These are phyloP conservation scores for Pleomassaria siparia DNA, from an alignment of 2,329 filamentous ascomycete genomes.

Conservation along the genomic window DNA sequence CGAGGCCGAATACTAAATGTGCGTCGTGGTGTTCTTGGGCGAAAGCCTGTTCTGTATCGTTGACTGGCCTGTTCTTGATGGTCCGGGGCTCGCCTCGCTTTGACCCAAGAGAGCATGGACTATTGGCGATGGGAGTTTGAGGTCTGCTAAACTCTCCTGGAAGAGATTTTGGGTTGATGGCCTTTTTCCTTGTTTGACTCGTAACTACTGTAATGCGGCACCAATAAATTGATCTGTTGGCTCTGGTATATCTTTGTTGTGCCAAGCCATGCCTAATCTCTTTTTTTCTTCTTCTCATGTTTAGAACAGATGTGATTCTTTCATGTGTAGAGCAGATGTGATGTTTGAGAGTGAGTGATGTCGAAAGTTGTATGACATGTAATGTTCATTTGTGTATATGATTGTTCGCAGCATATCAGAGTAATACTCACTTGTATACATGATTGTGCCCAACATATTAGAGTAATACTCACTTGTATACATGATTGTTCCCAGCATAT, in stretches of 20 bases:
- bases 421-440: too few relatives aligned
- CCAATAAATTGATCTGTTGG: slow-evolving; percentile 9
- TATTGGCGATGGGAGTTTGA: slow-evolving; percentile 16
- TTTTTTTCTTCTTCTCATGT: not conserved
- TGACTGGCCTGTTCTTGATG: slow-evolving; percentile 16
- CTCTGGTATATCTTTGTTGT: not conserved
- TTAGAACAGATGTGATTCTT: not conserved
- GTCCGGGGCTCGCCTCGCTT: slow-evolving; percentile 3
- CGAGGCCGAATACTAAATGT: slow-evolving; percentile 84
- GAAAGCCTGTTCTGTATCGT: slow-evolving; percentile 29
- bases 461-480: too few relatives aligned
- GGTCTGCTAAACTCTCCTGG: slow-evolving; percentile 8
- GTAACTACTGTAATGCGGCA: slow-evolving; percentile 8
- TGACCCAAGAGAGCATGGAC: slow-evolving; percentile 8
- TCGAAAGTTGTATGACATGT: too few relatives aligned
- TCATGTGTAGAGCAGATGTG: too few relatives aligned
- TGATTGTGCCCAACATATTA: too few relatives aligned
- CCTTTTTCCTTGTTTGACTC: slow-evolving; percentile 3
- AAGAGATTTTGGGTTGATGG: slow-evolving; percentile 7
- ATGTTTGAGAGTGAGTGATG: too few relatives aligned
- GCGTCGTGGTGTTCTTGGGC: slow-evolving; percentile 1
- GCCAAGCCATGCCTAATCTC: not conserved
- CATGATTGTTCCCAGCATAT: too few relatives aligned
- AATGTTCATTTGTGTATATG: too few relatives aligned
- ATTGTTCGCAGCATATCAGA: too few relatives aligned